Evolutionary conservation across 1,284 basidiomycete species (phyloP).

Genomic region (Melampsora americana): DNA sequence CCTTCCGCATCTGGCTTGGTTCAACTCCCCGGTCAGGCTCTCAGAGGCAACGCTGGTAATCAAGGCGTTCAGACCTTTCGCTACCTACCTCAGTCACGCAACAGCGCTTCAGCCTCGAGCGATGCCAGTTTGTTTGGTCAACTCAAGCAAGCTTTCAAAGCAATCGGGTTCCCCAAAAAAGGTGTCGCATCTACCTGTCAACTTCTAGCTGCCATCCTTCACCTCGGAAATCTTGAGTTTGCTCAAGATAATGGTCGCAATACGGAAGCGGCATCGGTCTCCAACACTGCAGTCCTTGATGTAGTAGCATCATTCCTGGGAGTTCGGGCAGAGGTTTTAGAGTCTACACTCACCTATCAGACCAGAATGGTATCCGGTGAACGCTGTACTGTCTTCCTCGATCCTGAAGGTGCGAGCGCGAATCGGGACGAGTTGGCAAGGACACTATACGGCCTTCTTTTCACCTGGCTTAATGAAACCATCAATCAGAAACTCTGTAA

Average conservation of each 20-base stretch:
- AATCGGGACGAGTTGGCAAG: conserved; percentile 92
- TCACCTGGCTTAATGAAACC: conserved; percentile 93
- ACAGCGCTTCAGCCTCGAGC: conserved; percentile 55
- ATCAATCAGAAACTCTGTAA: conserved; percentile 90
- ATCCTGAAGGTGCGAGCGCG: conserved; percentile 83
- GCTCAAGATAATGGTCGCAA: conserved; percentile 69
- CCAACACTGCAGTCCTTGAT: conserved; percentile 72
- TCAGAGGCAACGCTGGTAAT: conserved; percentile 54
- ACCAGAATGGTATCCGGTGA: conserved; percentile 90
- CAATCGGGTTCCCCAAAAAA: conserved; percentile 84
- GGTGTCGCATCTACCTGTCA: conserved; percentile 93
- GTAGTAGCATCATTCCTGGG: conserved; percentile 89
- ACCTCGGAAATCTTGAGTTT: conserved; percentile 93
- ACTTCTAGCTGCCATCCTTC: conserved; percentile 86
- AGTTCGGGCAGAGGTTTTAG: conserved; percentile 69
- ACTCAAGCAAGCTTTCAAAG: conserved; percentile 88
- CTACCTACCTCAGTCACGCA: conserved; percentile 27
- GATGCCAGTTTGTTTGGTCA: conserved; percentile 81
- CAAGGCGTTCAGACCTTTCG: conserved; percentile 51
- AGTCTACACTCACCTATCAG: conserved; percentile 83
- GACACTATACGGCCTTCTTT: conserved; percentile 87
- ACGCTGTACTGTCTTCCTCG: conserved; percentile 90
- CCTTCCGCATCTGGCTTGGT: conserved; percentile 79
- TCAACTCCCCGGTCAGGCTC: conserved; percentile 54
- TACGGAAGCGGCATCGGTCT: conserved; percentile 80